These are phyloP conservation scores for Gymnopus androsaceus DNA, from an alignment of 1,284 basidiomycete genomes.

Conservation along the genomic window DNA sequence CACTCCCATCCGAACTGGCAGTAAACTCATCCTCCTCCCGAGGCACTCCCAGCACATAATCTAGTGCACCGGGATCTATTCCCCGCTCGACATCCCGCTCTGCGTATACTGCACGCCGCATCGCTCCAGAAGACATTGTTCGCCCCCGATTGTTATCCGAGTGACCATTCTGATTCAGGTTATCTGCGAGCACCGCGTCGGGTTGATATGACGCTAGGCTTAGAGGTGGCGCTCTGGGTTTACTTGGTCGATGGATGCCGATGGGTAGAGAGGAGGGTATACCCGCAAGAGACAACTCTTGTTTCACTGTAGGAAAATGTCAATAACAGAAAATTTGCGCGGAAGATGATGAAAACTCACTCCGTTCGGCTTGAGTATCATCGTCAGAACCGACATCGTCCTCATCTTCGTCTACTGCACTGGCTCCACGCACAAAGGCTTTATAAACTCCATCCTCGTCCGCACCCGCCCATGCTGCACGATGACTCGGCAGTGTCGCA, in stretches of 20 bases:
- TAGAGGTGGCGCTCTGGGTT: conserved; percentile 29
- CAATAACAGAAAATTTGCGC: not conserved
- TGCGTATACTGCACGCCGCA: conserved; percentile 63
- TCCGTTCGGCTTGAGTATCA: conserved; percentile 52
- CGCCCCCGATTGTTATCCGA: conserved; percentile 15
- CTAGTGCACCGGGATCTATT: conserved; percentile 69
- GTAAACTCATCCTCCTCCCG: conserved; percentile 35
- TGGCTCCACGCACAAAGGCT: conserved; percentile 52
- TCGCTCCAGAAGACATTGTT: conserved; percentile 43
- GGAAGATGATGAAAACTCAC: conserved; percentile 19
- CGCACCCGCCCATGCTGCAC: conserved; percentile 58
- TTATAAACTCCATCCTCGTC: conserved; percentile 65
- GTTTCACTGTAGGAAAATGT: not conserved
- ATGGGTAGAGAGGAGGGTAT: conserved; percentile 62
- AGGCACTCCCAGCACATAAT: conserved; percentile 51
- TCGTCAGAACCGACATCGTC: conserved; percentile 32
- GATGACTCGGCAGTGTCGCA: conserved; percentile 68
- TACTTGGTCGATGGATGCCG: conserved; percentile 46
- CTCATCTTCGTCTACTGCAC: conserved; percentile 23
- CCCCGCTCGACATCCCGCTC: conserved; percentile 63
- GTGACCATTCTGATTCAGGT: conserved; percentile 22
- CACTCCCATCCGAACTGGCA: not conserved
- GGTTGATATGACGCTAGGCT: conserved; percentile 58
- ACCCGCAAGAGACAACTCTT: conserved; percentile 19
- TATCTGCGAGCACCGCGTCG: conserved; percentile 41